These are phyloP conservation scores for Paxillus ammoniavirescens DNA, from an alignment of 768 basidiomycete species.

Conservation along the genomic window DNA sequence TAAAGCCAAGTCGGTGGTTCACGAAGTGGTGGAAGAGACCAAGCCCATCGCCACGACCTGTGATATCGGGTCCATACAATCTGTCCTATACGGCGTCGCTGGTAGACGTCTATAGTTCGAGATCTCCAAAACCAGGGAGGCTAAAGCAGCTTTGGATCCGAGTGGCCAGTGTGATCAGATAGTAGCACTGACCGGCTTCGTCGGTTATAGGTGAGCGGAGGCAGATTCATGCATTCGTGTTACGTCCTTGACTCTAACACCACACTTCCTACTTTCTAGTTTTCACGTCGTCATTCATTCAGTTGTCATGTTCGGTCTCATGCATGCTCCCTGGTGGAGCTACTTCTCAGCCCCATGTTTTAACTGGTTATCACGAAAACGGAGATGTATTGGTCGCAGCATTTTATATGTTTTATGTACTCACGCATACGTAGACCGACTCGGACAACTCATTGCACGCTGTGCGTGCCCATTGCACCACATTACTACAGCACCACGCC, in stretches of 20 bases:
- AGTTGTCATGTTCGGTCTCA: not conserved
- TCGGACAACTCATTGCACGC: slow-evolving; percentile 20
- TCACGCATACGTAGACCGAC: slow-evolving; percentile 17
- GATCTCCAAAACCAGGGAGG: slow-evolving; percentile 20
- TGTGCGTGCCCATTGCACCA: slow-evolving; percentile 17
- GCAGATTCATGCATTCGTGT: not conserved
- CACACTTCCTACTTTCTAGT: not conserved
- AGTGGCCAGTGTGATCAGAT: slow-evolving; percentile 19
- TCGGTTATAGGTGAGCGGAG: slow-evolving; percentile 3
- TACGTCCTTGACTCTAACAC: not conserved
- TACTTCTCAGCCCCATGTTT: not conserved
- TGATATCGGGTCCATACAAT: slow-evolving; percentile 32
- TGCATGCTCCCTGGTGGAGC: not conserved
- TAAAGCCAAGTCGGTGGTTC: slow-evolving; percentile 20
- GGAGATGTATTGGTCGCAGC: not conserved
- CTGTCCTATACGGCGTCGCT: slow-evolving; percentile 31
- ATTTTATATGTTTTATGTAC: slow-evolving; percentile 15
- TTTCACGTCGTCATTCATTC: not conserved
- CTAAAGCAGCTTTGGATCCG: slow-evolving; percentile 28
- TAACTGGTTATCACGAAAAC: not conserved
- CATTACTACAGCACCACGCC: slow-evolving; percentile 3
- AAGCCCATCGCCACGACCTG: slow-evolving; percentile 21
- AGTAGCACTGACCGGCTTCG: slow-evolving; percentile 10
- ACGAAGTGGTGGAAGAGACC: slow-evolving; percentile 27
- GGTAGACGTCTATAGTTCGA: slow-evolving; percentile 23